Conservation (phyloP, 495 filamentous ascomycete species). For the Tuber magnatum region DNA sequence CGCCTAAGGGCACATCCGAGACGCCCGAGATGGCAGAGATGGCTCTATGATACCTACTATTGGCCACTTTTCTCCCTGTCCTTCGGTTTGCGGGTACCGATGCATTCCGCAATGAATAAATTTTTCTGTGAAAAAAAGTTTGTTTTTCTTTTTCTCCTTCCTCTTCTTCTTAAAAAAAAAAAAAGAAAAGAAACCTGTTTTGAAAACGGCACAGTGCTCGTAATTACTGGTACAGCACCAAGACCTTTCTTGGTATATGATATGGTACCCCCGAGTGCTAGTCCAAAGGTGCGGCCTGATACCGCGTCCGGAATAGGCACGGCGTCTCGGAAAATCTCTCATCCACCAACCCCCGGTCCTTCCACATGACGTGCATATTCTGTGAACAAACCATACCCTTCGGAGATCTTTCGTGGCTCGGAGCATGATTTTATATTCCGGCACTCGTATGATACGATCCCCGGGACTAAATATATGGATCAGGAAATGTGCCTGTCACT, state of each 20-base stretch:
- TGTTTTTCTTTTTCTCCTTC: not conserved
- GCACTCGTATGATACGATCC: too few species aligned
- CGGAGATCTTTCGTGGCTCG: not conserved
- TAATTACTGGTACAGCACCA: not conserved
- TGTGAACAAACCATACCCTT: not conserved
- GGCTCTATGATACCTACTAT: too few species aligned
- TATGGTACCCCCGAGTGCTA: too few species aligned
- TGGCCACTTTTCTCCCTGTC: not conserved
- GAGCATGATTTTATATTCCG: not conserved
- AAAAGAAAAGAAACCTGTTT: too few species aligned
- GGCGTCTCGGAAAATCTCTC: conserved; percentile 2
- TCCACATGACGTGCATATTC: not conserved
- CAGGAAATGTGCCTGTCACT: conserved; percentile 1
- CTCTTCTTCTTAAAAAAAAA: too few species aligned
- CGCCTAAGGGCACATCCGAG: not conserved
- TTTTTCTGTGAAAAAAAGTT: not conserved
- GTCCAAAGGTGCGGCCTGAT: not conserved
- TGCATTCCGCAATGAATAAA: not conserved
- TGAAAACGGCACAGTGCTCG: not conserved
- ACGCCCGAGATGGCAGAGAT: not conserved
- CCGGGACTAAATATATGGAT: not conserved
- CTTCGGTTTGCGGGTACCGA: not conserved
- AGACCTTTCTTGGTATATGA: not conserved
- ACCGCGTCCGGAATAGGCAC: not conserved
- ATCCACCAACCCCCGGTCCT: not conserved